Conservation (phyloP, 1,284 basidiomycete species). For the Exobasidium cylindrosporum region DNA sequence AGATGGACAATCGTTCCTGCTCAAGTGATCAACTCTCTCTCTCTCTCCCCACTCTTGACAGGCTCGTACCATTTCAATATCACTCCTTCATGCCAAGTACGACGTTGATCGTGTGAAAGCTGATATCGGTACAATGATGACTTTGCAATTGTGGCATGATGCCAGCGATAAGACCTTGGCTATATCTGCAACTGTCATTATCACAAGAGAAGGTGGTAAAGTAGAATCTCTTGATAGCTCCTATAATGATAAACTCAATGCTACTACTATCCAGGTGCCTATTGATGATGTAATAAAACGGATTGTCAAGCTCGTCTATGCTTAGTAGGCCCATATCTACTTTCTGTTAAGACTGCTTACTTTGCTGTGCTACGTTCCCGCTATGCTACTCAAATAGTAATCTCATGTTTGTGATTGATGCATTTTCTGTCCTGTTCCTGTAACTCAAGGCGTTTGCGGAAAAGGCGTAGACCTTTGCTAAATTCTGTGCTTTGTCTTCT, state of each 20-base stretch:
- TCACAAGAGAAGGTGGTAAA: neutral
- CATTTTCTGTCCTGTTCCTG: too few species aligned
- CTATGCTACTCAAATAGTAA: too few species aligned
- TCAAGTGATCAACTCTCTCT: too few species aligned
- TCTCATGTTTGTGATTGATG: too few species aligned
- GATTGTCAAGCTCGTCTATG: neutral
- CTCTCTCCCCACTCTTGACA: too few species aligned
- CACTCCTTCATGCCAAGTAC: neutral
- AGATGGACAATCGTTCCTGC: too few species aligned
- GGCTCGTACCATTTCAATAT: neutral
- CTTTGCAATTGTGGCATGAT: constrained; percentile 6
- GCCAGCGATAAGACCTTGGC: neutral
- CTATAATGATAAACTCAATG: constrained; percentile 5
- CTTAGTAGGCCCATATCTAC: neutral
- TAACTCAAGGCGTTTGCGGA: too few species aligned
- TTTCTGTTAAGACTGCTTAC: too few species aligned
- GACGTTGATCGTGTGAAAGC: neutral
- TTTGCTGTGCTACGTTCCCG: too few species aligned
- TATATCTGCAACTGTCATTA: neutral
- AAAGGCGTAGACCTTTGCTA: too few species aligned
- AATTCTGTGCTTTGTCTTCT: too few species aligned
- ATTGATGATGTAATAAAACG: constrained; percentile 4
- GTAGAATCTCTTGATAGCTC: neutral
- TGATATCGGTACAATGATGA: neutral
- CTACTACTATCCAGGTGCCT: neutral